These are phyloP conservation scores for Ophiocordyceps polyrhachis-furcata DNA, from an alignment of 2,329 filamentous ascomycete genomes.

Conservation along the genomic window DNA sequence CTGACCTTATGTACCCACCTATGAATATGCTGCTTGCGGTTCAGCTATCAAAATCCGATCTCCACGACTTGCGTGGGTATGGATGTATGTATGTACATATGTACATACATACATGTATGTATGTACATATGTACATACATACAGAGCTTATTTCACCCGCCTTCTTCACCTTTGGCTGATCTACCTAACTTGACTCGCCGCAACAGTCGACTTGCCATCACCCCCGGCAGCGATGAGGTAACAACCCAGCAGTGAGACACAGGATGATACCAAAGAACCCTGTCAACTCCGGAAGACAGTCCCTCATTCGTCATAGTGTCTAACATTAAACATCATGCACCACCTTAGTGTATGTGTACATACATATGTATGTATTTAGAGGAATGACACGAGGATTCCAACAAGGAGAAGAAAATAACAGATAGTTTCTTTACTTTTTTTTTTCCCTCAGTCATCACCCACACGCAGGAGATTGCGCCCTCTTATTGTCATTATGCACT, in stretches of 20 bases:
- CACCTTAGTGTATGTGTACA: neutral
- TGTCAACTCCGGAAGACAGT: too few relatives aligned
- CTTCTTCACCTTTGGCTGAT: neutral
- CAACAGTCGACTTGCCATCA: neutral
- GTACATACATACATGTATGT: too few relatives aligned
- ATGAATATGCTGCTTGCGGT: too few relatives aligned
- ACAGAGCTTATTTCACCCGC: neutral
- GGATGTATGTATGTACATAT: too few relatives aligned
- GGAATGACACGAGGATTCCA: neutral
- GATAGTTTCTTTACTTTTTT: neutral
- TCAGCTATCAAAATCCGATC: too few relatives aligned
- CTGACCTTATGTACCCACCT: too few relatives aligned
- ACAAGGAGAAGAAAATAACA: neutral
- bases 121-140: too few relatives aligned
- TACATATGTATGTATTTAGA: neutral
- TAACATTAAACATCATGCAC: too few relatives aligned
- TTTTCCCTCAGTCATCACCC: neutral
- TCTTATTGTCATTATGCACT: neutral
- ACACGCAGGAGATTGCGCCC: neutral
- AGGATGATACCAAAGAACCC: neutral
- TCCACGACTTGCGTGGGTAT: too few relatives aligned
- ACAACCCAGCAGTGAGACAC: neutral
- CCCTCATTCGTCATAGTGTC: too few relatives aligned
- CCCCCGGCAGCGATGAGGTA: neutral
- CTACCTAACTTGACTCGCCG: neutral